Conservation (phyloP, 495 filamentous ascomycete genomes). For the Talaromyces ruber region DNA sequence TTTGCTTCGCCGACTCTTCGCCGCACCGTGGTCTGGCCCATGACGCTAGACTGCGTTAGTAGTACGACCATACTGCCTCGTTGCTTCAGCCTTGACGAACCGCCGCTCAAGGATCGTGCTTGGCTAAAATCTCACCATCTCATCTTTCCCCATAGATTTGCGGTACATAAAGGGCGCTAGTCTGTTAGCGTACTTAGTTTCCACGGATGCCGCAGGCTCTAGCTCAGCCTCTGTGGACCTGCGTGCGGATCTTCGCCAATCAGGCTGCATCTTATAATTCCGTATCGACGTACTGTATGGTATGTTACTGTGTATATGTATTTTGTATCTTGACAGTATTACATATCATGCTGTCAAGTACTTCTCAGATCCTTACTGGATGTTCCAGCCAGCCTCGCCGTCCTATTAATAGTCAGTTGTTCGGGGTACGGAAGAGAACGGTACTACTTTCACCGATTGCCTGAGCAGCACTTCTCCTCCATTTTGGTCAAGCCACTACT, state of each 20-base stretch:
- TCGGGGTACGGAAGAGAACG: background rate
- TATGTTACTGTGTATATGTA: background rate
- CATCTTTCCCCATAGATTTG: constrained; percentile 1
- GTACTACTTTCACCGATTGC: background rate
- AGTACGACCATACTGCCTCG: background rate
- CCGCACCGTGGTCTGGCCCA: background rate
- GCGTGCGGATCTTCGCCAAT: background rate
- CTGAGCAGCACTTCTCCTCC: background rate
- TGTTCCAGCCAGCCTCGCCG: background rate
- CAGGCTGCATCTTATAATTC: background rate
- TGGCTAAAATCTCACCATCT: background rate
- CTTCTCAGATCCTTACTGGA: background rate
- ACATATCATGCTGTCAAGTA: background rate
- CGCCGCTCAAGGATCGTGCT: constrained; percentile 3
- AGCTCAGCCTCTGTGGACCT: background rate
- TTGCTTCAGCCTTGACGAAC: background rate
- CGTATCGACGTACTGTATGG: background rate
- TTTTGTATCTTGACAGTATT: background rate
- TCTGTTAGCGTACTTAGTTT: background rate
- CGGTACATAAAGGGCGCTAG: constrained; percentile 6
- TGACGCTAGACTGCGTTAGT: background rate
- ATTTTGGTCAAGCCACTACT: background rate
- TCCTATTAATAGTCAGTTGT: background rate
- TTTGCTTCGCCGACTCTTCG: background rate
- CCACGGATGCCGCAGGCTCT: background rate